phyloP scores from a whole-genome alignment of 2,329 filamentous ascomycete species.

The Aschersonia sp. region DNA sequence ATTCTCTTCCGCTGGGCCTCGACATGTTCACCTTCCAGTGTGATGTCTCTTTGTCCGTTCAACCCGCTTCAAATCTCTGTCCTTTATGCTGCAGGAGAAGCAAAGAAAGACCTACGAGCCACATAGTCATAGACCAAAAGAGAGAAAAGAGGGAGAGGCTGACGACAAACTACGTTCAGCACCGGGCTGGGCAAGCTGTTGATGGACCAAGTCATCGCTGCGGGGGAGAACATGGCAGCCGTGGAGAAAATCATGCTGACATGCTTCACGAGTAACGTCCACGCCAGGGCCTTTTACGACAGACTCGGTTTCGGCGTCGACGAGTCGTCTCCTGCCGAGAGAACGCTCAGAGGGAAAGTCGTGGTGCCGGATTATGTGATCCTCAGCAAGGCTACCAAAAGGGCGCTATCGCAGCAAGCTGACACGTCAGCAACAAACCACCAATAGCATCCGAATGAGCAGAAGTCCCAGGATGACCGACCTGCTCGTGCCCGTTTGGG shows the following conservation, averaged over 20 bases:
- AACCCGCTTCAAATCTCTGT: too few species aligned
- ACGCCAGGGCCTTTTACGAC: slow-evolving; percentile 45
- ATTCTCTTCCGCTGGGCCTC: too few species aligned
- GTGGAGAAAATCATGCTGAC: slow-evolving; percentile 60
- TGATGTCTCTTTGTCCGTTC: too few species aligned
- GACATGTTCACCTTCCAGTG: too few species aligned
- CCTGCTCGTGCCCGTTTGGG: too few species aligned
- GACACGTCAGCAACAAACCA: too few species aligned
- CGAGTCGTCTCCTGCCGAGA: slow-evolving; percentile 36
- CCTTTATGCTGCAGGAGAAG: background rate
- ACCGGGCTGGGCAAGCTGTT: slow-evolving; percentile 47
- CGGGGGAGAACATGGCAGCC: slow-evolving; percentile 37
- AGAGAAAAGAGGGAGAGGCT: background rate
- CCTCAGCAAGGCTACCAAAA: slow-evolving; percentile 23
- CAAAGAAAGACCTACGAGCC: background rate
- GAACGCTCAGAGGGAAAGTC: slow-evolving; percentile 36
- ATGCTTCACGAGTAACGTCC: slow-evolving; percentile 48
- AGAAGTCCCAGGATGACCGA: too few species aligned
- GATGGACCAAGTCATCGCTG: slow-evolving; percentile 37
- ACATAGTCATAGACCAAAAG: background rate
- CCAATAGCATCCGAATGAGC: too few species aligned
- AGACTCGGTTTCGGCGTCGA: slow-evolving; percentile 42
- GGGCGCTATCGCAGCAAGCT: too few species aligned
- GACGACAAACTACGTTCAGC: slow-evolving; percentile 18
- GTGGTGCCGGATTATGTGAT: slow-evolving; percentile 45